Evolutionary conservation across 148 eudicot genomes (phyloP).

Genomic region (Vaccinium corymbosum): DNA sequence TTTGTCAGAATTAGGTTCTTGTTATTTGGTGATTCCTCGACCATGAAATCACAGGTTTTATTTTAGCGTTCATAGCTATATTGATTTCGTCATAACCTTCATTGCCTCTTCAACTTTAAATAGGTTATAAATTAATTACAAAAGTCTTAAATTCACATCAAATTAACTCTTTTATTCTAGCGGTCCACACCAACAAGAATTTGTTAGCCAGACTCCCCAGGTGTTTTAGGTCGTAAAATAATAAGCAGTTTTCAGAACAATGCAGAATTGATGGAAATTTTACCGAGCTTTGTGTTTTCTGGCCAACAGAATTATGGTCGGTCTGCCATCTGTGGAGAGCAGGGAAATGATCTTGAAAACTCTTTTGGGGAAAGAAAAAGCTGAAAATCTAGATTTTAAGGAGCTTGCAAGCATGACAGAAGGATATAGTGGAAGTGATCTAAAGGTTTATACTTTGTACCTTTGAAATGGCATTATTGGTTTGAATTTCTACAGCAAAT

Average conservation of each 20-base stretch:
- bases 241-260: neutral
- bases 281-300: conserved; percentile 15
- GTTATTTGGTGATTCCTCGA: neutral
- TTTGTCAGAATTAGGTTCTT: neutral
- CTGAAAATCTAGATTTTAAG: conserved; percentile 63
- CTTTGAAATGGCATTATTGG: conserved; percentile 9
- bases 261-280: neutral
- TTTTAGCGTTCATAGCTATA: neutral
- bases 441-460: conserved; percentile 36
- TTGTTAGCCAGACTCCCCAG: neutral
- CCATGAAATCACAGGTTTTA: neutral
- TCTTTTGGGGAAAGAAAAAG: conserved; percentile 69
- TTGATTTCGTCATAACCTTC: neutral
- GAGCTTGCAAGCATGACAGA: conserved; percentile 92
- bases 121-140: neutral
- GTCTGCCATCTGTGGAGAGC: conserved; percentile 71
- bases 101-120: neutral
- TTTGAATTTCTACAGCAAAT: neutral
- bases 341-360: conserved; percentile 83
- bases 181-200: neutral
- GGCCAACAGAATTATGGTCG: conserved; percentile 76
- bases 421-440: conserved; percentile 96
- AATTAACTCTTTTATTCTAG: neutral
- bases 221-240: neutral
- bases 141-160: neutral